Evolutionary conservation across 2,329 filamentous ascomycete species (phyloP).

Genomic region (Monosporascus sp.): DNA sequence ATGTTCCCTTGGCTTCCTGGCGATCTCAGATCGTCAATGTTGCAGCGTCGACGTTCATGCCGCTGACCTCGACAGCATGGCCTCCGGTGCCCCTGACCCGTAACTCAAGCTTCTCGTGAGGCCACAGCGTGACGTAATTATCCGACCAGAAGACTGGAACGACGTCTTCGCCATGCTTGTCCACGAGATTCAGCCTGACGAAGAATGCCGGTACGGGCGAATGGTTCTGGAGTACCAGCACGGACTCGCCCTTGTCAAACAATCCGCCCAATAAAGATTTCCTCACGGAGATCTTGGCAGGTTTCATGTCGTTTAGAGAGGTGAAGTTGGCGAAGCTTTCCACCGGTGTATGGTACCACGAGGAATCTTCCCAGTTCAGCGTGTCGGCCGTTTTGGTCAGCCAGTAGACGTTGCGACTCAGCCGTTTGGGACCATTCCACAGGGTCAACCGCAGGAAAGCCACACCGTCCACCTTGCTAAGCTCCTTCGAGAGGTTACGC

Average conservation of each 20-base stretch:
- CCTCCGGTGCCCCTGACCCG: constrained; percentile 22
- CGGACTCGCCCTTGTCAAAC: constrained; percentile 1
- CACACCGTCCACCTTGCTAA: constrained; percentile 32
- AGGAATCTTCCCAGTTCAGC: constrained; percentile 50
- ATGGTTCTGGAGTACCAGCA: constrained; percentile 44
- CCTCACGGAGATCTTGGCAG: constrained; percentile 31
- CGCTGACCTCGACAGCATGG: constrained; percentile 20
- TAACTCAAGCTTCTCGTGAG: constrained; percentile 43
- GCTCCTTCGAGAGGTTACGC: constrained; percentile 22
- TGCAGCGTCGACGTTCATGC: constrained; percentile 18
- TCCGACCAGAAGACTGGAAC: constrained; percentile 53
- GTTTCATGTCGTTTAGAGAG: constrained; percentile 33
- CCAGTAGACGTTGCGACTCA: constrained; percentile 60
- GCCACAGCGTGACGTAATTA: constrained; percentile 59
- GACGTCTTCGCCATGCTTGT: constrained; percentile 37
- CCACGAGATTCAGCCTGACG: constrained; percentile 44
- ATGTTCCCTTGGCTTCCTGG: no score
- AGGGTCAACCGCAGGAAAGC: constrained; percentile 47
- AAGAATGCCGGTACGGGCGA: constrained; percentile 52
- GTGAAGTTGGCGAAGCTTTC: constrained; percentile 43
- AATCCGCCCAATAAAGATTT: constrained; percentile 4
- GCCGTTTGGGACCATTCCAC: constrained; percentile 21
- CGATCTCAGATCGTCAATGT: not conserved
- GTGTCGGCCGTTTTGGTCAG: constrained; percentile 39
- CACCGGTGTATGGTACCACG: constrained; percentile 56